These are phyloP conservation scores for Pseudogymnoascus sp. DNA, from an alignment of 2,329 filamentous ascomycete species.

Conservation along the genomic window DNA sequence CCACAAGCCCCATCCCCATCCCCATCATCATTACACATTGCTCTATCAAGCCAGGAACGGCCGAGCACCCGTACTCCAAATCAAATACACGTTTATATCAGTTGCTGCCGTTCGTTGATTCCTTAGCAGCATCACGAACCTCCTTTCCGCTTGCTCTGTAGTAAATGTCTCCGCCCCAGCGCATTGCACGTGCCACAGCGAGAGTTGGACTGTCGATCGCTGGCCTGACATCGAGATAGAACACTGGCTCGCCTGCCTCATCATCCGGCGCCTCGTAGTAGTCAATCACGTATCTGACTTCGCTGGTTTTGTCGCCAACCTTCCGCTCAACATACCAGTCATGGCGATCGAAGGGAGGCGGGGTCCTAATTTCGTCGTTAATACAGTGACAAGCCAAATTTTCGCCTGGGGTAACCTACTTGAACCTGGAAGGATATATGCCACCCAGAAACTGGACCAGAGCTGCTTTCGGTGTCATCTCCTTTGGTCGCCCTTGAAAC, in stretches of 20 bases:
- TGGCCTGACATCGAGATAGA: conserved; percentile 89
- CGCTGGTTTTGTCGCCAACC: conserved; percentile 56
- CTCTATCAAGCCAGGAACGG: not conserved
- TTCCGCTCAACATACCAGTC: conserved; percentile 89
- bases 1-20: not conserved
- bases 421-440: conserved; percentile 72
- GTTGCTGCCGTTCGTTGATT: not conserved
- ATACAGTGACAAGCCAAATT: conserved; percentile 9
- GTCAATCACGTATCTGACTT: conserved; percentile 93
- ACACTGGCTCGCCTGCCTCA: conserved; percentile 76
- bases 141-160: conserved; percentile 39
- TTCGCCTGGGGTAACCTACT: conserved; percentile 39
- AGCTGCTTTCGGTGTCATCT: conserved; percentile 84
- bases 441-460: conserved; percentile 73
- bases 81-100: not conserved
- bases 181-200: conserved; percentile 71
- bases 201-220: conserved; percentile 74
- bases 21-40: not conserved
- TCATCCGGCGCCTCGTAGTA: conserved; percentile 84
- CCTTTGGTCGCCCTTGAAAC: conserved; percentile 83
- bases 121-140: conserved; percentile 18
- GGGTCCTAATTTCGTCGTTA: conserved; percentile 43
- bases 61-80: conserved; percentile 3
- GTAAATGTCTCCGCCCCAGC: conserved; percentile 93
- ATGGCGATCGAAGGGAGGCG: conserved; percentile 90